Evolutionary conservation across 139 green algal genomes (phyloP).

Genomic region (Bryopsis sp.): DNA sequence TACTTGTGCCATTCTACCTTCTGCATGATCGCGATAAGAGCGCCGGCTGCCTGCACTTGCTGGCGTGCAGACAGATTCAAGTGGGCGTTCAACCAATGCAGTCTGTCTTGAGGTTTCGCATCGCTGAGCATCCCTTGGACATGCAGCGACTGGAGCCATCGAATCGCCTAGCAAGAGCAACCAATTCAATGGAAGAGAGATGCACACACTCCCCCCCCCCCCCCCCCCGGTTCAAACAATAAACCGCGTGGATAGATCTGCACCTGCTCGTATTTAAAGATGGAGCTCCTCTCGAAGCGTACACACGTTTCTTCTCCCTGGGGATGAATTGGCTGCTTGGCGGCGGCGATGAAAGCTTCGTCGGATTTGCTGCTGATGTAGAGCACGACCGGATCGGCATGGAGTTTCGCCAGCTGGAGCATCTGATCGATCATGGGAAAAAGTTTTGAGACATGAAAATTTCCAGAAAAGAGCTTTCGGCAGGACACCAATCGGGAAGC

Average conservation of each 20-base stretch:
- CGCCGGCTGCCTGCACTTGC: conserved; percentile 19
- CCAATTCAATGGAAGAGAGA: too few relatives aligned
- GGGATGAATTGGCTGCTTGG: neutral
- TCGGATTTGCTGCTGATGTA: neutral
- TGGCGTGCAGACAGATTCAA: conserved; percentile 9
- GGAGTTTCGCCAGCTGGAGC: neutral
- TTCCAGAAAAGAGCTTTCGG: too few relatives aligned
- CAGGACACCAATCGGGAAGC: too few relatives aligned
- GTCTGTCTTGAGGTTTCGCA: neutral
- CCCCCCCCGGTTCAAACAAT: neutral
- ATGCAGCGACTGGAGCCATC: conserved; percentile 3
- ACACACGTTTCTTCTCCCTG: neutral
- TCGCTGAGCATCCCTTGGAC: conserved; percentile 1
- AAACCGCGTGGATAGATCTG: neutral
- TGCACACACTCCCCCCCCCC: neutral
- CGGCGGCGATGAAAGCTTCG: neutral
- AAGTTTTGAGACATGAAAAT: too few relatives aligned
- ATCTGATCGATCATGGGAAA: too few relatives aligned
- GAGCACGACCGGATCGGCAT: neutral
- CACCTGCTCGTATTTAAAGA: conserved; percentile 24
- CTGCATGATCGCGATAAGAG: conserved; percentile 19
- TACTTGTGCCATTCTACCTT: conserved; percentile 2
- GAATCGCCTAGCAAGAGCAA: conserved; percentile 17
- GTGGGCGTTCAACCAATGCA: conserved; percentile 19
- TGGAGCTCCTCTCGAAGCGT: conserved; percentile 5